A percentile compares a stretch with the other conserved stretches of the same genome.
phyloP scores from a whole-genome alignment of 495 filamentous ascomycete species.

The Lichina pygmaea region DNA sequence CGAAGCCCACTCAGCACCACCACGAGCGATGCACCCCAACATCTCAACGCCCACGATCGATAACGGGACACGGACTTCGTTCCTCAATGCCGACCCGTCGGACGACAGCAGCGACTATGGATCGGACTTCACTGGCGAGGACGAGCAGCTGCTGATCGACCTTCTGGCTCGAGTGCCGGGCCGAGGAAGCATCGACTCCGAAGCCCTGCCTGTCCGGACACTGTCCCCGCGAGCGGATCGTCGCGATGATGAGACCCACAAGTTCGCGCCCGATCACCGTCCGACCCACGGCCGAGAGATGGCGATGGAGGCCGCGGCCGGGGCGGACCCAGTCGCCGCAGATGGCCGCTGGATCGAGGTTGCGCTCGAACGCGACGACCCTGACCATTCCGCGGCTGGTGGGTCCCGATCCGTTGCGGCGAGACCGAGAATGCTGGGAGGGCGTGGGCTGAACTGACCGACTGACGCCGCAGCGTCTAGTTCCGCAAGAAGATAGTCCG shows the following conservation, averaged over 20 bases:
- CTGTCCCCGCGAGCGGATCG: too few species aligned
- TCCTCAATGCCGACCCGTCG: too few species aligned
- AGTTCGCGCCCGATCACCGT: too few species aligned
- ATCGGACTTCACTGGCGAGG: constrained; percentile 40
- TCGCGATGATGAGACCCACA: too few species aligned
- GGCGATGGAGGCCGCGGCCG: background rate
- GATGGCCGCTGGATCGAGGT: constrained; percentile 5
- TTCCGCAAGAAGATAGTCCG: constrained; percentile 20
- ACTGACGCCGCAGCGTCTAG: constrained; percentile 39
- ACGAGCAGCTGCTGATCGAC: constrained; percentile 23
- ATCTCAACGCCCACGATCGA: too few species aligned
- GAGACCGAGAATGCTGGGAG: constrained; percentile 7
- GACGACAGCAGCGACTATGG: constrained; percentile 36
- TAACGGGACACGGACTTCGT: too few species aligned
- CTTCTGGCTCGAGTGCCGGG: constrained; percentile 10
- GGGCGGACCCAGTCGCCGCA: background rate
- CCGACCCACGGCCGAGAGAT: background rate
- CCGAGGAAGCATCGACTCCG: too few species aligned
- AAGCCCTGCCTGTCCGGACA: too few species aligned
- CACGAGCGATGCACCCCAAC: too few species aligned
- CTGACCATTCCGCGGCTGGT: constrained; percentile 6
- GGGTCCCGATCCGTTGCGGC: background rate
- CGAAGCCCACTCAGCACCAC: too few species aligned
- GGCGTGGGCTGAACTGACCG: constrained; percentile 19
- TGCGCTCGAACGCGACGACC: constrained; percentile 11